phyloP scores from a whole-genome alignment of 305 asterid species.

The Ilex paraguariensis region DNA sequence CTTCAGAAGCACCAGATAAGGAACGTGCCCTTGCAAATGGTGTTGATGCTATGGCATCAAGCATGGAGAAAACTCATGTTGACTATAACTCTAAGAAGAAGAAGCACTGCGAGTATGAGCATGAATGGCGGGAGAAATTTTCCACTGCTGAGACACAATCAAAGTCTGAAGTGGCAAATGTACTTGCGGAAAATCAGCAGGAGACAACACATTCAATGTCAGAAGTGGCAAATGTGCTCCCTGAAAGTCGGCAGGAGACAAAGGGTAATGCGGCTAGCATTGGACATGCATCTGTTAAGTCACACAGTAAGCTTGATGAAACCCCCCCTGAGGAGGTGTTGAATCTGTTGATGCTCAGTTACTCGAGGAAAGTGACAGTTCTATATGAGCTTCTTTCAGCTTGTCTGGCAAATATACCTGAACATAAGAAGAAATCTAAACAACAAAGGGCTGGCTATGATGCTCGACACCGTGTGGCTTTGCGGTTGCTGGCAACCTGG shows the following conservation, averaged over 20 bases:
- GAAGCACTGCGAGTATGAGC: conserved; percentile 70
- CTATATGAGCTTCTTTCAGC: conserved; percentile 86
- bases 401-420: conserved; percentile 67
- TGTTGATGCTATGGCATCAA: conserved; percentile 64
- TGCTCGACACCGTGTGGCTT: conserved; percentile 85
- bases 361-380: conserved; percentile 69
- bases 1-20: conserved; percentile 46
- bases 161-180: conserved; percentile 27
- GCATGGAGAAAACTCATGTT: conserved; percentile 52
- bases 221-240: conserved; percentile 23
- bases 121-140: conserved; percentile 67
- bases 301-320: conserved; percentile 41
- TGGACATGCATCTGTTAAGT: conserved; percentile 30
- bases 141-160: conserved; percentile 36
- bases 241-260: conserved; percentile 28
- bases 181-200: conserved; percentile 22
- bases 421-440: conserved; percentile 40
- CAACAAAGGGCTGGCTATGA: conserved; percentile 75
- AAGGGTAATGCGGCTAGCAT: conserved; percentile 31
- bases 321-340: conserved; percentile 63
- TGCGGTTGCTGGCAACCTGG: conserved; percentile 92
- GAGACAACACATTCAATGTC: conserved; percentile 19
- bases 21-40: conserved; percentile 66
- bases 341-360: conserved; percentile 53
- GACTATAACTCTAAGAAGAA: conserved; percentile 55